A percentile compares a stretch with the other conserved stretches of the same genome.
Evolutionary conservation across 768 basidiomycete genomes (phyloP).

Genomic region (Mycena metata): DNA sequence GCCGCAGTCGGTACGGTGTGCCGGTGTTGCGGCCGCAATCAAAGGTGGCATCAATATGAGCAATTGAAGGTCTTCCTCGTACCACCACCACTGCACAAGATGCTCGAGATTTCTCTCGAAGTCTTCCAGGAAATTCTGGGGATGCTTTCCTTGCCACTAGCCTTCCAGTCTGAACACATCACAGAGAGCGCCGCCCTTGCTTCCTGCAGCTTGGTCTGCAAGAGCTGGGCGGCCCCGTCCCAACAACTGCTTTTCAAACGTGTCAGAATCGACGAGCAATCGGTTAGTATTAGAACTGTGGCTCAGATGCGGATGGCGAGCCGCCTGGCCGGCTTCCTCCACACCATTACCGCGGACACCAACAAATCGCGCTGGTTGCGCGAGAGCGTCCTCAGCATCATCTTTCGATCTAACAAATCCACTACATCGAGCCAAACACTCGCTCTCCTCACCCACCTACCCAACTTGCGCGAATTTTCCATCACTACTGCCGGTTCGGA

Average conservation of each 20-base stretch:
- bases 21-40: too few species aligned
- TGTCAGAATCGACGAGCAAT: background rate
- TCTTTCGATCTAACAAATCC: background rate
- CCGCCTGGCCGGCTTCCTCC: background rate
- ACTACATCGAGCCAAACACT: background rate
- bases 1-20: too few species aligned
- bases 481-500: background rate
- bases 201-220: constrained; percentile 3
- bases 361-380: constrained; percentile 15
- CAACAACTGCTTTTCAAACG: too few species aligned
- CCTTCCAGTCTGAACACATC: background rate
- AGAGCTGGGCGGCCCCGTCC: background rate
- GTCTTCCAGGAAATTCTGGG: constrained; percentile 13
- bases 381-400: background rate
- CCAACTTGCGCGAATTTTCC: constrained; percentile 1
- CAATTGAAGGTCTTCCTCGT: background rate
- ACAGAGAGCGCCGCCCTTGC: background rate
- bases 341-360: constrained; percentile 9
- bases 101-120: background rate
- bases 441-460: background rate
- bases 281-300: too few species aligned
- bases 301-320: too few species aligned
- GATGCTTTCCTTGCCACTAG: background rate
- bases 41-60: too few species aligned
- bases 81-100: constrained; percentile 5